phyloP scores from a whole-genome alignment of 73 alveolate species.

The Symbiodinium natans region DNA sequence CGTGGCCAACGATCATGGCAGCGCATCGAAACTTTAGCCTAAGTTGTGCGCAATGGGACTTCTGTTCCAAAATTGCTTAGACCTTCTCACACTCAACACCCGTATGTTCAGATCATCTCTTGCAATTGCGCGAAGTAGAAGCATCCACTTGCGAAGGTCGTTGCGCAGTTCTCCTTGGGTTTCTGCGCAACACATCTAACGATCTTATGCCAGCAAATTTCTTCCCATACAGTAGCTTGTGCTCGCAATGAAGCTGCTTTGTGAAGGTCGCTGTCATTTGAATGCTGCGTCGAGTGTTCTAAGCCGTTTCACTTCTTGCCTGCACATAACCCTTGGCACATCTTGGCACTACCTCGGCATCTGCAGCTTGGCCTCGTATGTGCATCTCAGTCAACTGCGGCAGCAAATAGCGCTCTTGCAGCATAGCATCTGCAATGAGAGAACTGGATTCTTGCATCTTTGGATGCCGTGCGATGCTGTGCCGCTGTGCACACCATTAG shows the following conservation, averaged over 20 bases:
- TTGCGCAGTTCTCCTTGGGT: conserved; percentile 37
- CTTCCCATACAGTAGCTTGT: neutral
- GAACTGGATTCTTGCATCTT: too few species aligned
- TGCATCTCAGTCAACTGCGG: conserved; percentile 5
- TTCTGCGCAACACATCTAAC: neutral
- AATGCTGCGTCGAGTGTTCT: too few species aligned
- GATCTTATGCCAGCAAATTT: neutral
- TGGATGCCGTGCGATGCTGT: too few species aligned
- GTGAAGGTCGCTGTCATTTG: too few species aligned
- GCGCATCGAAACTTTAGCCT: conserved; percentile 86
- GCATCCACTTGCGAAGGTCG: conserved; percentile 82
- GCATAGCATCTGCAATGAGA: conserved; percentile 31
- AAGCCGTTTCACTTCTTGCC: too few species aligned
- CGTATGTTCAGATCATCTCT: neutral
- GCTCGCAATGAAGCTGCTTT: too few species aligned
- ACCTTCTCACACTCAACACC: neutral
- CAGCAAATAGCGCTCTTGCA: conserved; percentile 68
- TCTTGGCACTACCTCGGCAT: too few species aligned
- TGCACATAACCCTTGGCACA: too few species aligned
- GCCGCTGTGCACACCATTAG: neutral
- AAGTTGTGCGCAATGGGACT: neutral
- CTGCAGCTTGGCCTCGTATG: neutral
- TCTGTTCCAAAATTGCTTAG: neutral
- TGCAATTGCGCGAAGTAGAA: too few species aligned
- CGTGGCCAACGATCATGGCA: conserved; percentile 36